Evolutionary conservation across 2,329 filamentous ascomycete genomes (phyloP).

Genomic region (Seiridium unicorne): DNA sequence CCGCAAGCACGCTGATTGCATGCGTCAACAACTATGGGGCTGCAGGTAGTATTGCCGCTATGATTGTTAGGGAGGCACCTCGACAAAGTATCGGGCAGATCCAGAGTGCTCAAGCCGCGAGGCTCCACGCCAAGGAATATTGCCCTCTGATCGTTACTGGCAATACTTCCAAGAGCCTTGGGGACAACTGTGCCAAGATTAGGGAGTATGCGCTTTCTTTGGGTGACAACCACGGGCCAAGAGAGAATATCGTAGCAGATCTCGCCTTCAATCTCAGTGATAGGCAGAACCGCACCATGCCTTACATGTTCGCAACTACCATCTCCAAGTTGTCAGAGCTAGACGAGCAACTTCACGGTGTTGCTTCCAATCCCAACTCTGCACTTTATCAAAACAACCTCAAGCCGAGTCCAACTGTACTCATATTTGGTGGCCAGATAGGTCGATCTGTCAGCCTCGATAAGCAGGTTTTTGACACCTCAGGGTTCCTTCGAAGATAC

Average conservation of each 20-base stretch:
- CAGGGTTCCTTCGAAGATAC: slow-evolving; percentile 41
- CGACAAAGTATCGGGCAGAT: slow-evolving; percentile 8
- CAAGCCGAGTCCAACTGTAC: slow-evolving; percentile 14
- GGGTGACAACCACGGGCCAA: too few relatives aligned
- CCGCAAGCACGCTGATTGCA: slow-evolving; percentile 19
- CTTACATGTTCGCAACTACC: not conserved
- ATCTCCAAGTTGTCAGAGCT: not conserved
- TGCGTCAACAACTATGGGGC: slow-evolving; percentile 53
- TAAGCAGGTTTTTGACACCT: slow-evolving; percentile 24
- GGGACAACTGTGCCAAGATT: too few relatives aligned
- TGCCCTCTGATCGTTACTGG: too few relatives aligned
- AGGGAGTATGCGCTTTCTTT: too few relatives aligned
- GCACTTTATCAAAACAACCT: not conserved
- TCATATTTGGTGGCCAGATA: slow-evolving; percentile 35
- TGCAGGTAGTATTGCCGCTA: slow-evolving; percentile 45
- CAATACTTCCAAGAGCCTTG: too few relatives aligned
- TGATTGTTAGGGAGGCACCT: slow-evolving; percentile 30
- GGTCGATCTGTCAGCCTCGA: slow-evolving; percentile 27
- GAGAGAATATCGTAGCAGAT: too few relatives aligned
- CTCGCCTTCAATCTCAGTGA: not conserved
- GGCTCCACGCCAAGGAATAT: too few relatives aligned
- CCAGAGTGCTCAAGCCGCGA: too few relatives aligned
- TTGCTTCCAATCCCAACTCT: not conserved
- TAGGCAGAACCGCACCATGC: not conserved
- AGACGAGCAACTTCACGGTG: not conserved